Conservation (phyloP, 1,139 yeast species). For the Fermentozyma sake region DNA sequence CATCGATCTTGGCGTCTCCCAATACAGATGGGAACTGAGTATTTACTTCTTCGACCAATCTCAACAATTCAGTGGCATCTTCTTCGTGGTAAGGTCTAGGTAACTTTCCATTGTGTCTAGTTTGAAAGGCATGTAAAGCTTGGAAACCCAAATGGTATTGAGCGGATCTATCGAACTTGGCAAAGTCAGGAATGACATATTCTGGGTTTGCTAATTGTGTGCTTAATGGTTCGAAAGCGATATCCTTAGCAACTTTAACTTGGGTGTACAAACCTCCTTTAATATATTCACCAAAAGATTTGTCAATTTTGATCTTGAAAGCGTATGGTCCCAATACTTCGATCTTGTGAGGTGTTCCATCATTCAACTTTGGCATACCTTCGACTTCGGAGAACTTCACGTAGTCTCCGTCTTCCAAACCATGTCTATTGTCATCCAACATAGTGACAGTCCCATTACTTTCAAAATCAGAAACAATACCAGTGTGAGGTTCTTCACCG, state of each 20-base stretch:
- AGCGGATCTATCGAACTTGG: constrained; percentile 87
- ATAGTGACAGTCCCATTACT: constrained; percentile 87
- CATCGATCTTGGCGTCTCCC: constrained; percentile 54
- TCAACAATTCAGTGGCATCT: constrained; percentile 68
- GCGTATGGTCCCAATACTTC: constrained; percentile 94
- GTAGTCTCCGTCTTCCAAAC: constrained; percentile 85
- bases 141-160: constrained; percentile 90
- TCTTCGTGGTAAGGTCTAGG: constrained; percentile 76
- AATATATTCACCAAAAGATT: constrained; percentile 55
- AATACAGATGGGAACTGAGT: constrained; percentile 55
- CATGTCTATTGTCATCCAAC: constrained; percentile 89
- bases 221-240: constrained; percentile 59
- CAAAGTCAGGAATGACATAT: constrained; percentile 76
- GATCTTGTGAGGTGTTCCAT: constrained; percentile 67
- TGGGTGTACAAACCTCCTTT: constrained; percentile 91
- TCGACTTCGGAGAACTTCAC: constrained; percentile 86
- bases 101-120: constrained; percentile 54
- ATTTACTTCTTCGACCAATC: constrained; percentile 57
- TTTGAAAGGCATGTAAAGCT: constrained; percentile 74
- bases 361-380: constrained; percentile 65
- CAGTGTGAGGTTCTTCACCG: constrained; percentile 89
- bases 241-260: constrained; percentile 73
- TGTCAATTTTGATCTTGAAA: constrained; percentile 61
- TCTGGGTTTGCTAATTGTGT: constrained; percentile 77
- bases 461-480: constrained; percentile 86